These are phyloP conservation scores for Trichoderma breve DNA, from an alignment of 2,329 filamentous ascomycete species.

Conservation along the genomic window DNA sequence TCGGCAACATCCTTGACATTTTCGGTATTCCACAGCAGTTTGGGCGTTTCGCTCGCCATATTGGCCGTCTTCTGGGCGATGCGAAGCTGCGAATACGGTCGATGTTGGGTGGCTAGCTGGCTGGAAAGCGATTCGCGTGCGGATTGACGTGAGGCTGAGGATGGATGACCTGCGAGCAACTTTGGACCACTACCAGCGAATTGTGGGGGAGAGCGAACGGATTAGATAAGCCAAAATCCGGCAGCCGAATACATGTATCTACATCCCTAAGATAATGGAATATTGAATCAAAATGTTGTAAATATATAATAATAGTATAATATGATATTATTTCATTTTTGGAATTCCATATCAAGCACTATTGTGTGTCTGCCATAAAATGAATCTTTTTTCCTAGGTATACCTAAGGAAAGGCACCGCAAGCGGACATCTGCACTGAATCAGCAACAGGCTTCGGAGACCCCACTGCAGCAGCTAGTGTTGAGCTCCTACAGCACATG, in stretches of 20 bases:
- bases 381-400: neutral
- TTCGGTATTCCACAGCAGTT: constrained; percentile 87
- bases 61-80: neutral
- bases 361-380: neutral
- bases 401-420: neutral
- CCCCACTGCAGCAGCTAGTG: neutral
- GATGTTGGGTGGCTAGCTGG: neutral
- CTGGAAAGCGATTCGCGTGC: neutral
- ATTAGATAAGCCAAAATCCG: neutral
- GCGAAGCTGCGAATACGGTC: neutral
- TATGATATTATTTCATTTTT: neutral
- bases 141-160: constrained; percentile 1
- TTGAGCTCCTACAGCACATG: neutral
- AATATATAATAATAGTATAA: neutral
- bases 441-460: neutral
- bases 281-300: neutral
- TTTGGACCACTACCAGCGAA: neutral
- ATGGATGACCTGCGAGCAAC: neutral
- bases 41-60: constrained; percentile 43
- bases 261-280: neutral
- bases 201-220: constrained; percentile 12
- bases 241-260: neutral
- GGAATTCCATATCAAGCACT: neutral
- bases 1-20: constrained; percentile 96
- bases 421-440: neutral